These are phyloP conservation scores for Fusarium sp. DNA, from an alignment of 2,329 filamentous ascomycete species.

Conservation along the genomic window DNA sequence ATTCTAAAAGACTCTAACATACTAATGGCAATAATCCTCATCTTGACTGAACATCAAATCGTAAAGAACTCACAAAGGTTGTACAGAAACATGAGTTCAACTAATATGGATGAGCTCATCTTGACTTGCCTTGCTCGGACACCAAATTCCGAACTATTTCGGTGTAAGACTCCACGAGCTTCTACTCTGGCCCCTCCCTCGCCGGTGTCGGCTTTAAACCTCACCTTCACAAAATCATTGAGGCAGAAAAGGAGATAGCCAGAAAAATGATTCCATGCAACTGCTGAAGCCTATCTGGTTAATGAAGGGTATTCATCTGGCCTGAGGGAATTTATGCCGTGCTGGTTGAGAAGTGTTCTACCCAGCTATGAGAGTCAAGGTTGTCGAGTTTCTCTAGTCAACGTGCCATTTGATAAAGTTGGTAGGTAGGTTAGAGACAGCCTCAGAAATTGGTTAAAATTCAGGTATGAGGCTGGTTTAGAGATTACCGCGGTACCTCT, in stretches of 20 bases:
- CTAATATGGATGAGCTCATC: background rate
- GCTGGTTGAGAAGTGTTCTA: constrained; percentile 5
- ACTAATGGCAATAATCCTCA: background rate
- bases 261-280: constrained; percentile 8
- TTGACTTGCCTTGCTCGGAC: constrained; percentile 30
- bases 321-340: constrained; percentile 42
- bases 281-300: constrained; percentile 20
- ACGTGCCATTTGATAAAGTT: constrained; percentile 26
- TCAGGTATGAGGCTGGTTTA: background rate
- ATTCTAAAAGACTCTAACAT: background rate
- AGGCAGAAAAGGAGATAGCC: constrained; percentile 38
- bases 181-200: constrained; percentile 41
- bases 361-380: background rate
- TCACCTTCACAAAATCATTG: constrained; percentile 40
- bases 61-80: background rate
- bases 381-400: constrained; percentile 20
- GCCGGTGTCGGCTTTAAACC: constrained; percentile 46
- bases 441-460: background rate
- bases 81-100: background rate
- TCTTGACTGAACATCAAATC: background rate
- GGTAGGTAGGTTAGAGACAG: background rate
- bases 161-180: constrained; percentile 17
- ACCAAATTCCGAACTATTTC: constrained; percentile 39
- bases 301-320: constrained; percentile 15
- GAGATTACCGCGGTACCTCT: background rate